phyloP scores from a whole-genome alignment of 2,329 filamentous ascomycete genomes.

The Aspergillus sp. region DNA sequence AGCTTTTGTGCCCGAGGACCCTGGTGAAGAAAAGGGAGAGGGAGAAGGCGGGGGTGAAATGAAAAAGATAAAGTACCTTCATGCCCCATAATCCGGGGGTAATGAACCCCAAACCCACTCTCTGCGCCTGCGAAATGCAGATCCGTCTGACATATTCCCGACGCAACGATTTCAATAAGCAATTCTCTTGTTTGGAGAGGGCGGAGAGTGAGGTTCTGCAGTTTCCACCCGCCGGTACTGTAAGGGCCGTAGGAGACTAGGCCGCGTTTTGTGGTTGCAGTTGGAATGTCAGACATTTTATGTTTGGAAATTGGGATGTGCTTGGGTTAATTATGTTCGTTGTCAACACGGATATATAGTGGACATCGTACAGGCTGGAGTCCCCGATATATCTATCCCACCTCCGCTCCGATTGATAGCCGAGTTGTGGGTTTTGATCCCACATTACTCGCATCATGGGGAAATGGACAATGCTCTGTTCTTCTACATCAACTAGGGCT shows the following conservation, averaged over 20 bases:
- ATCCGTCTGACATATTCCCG: constrained; percentile 52
- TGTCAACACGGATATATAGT: too few relatives aligned
- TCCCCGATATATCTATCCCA: too few relatives aligned
- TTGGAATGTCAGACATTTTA: not conserved
- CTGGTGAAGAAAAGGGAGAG: not conserved
- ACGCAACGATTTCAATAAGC: constrained; percentile 48
- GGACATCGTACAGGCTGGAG: too few relatives aligned
- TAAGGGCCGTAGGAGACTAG: constrained; percentile 11
- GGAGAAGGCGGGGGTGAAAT: not conserved
- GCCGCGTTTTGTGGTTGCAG: not conserved
- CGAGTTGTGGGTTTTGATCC: too few relatives aligned
- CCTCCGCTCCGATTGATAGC: too few relatives aligned
- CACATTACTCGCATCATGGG: too few relatives aligned
- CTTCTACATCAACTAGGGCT: too few relatives aligned
- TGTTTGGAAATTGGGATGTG: too few relatives aligned
- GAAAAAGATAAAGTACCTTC: too few relatives aligned
- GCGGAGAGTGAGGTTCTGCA: constrained; percentile 7
- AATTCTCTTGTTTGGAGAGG: constrained; percentile 39
- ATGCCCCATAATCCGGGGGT: constrained; percentile 47
- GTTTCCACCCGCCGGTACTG: constrained; percentile 10
- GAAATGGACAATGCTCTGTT: too few relatives aligned
- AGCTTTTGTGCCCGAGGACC: not conserved
- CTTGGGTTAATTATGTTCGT: not conserved
- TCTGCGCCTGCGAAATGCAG: constrained; percentile 39
- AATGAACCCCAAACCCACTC: constrained; percentile 32